phyloP scores from a whole-genome alignment of 1,284 basidiomycete species.

The Somion occarium region DNA sequence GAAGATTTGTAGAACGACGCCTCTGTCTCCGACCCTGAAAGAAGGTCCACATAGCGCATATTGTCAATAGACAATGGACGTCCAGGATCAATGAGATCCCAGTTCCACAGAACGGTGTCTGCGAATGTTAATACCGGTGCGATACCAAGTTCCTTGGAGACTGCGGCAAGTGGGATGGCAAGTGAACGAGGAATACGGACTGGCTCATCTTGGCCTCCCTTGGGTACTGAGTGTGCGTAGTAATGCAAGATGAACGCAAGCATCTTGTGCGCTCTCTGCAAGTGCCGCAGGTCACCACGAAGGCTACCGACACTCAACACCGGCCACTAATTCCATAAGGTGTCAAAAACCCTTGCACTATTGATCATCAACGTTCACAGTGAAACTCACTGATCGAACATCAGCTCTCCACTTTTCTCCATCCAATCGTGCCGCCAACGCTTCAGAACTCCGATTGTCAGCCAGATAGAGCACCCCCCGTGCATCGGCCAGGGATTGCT shows the following conservation, averaged over 20 bases:
- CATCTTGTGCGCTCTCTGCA: constrained; percentile 86
- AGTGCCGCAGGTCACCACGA: constrained; percentile 46
- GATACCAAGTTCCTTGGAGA: constrained; percentile 77
- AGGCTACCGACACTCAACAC: constrained; percentile 55
- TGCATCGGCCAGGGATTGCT: constrained; percentile 56
- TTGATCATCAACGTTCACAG: neutral
- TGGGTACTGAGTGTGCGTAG: constrained; percentile 79
- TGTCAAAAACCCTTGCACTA: neutral
- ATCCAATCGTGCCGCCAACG: constrained; percentile 43
- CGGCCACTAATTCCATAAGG: constrained; percentile 54
- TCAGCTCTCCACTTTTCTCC: constrained; percentile 65
- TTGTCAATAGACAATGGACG: constrained; percentile 54
- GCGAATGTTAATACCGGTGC: constrained; percentile 95
- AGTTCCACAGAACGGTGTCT: constrained; percentile 96
- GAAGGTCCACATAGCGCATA: constrained; percentile 65
- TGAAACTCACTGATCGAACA: constrained; percentile 55
- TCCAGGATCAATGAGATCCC: constrained; percentile 56
- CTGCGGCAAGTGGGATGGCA: constrained; percentile 71
- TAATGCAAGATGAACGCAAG: constrained; percentile 88
- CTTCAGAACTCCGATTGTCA: constrained; percentile 48
- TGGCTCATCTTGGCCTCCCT: constrained; percentile 32
- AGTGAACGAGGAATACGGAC: constrained; percentile 71
- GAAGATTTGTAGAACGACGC: constrained; percentile 86
- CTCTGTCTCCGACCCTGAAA: constrained; percentile 87
- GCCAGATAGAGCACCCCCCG: constrained; percentile 57